Percentiles rank a stretch among this genome's conserved stretches.
Evolutionary conservation across 768 basidiomycete species (phyloP).

Genomic region (Xanthoconium purpureum): DNA sequence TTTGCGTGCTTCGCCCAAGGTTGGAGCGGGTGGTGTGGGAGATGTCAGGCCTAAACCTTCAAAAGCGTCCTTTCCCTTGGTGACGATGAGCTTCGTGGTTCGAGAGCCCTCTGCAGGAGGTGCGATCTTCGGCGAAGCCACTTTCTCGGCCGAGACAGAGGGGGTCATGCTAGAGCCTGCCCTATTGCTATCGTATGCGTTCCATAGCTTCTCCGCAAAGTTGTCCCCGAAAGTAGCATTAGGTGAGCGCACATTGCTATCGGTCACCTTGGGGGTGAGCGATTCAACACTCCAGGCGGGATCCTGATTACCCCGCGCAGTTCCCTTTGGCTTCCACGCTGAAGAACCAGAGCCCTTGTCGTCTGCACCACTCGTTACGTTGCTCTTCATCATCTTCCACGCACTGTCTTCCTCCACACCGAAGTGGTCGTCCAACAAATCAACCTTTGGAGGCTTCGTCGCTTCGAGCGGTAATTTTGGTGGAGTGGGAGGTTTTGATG

Average conservation of each 20-base stretch:
- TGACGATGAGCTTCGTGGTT: conserved; percentile 29
- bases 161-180: conserved; percentile 4
- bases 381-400: conserved; percentile 42
- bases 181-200: conserved; percentile 40
- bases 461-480: conserved; percentile 12
- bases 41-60: conserved; percentile 62
- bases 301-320: conserved; percentile 21
- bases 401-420: conserved; percentile 43
- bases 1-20: conserved; percentile 73
- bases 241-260: conserved; percentile 23
- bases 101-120: conserved; percentile 31
- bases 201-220: conserved; percentile 57
- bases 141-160: conserved; percentile 12
- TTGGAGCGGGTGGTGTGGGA: conserved; percentile 52
- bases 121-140: conserved; percentile 21
- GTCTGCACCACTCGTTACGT: conserved; percentile 11
- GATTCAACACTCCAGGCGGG: conserved; percentile 43
- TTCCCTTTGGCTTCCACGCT: conserved; percentile 30
- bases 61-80: conserved; percentile 68
- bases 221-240: conserved; percentile 59
- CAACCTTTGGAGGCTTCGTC: conserved; percentile 17
- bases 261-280: conserved; percentile 21
- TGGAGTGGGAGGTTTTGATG: conserved; percentile 25
- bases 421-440: conserved; percentile 39
- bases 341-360: conserved; percentile 25